Percentiles rank a stretch among this genome's conserved stretches.
Evolutionary conservation across 1,284 basidiomycete genomes (phyloP).

Genomic region (Cystobasidium slooffiae): DNA sequence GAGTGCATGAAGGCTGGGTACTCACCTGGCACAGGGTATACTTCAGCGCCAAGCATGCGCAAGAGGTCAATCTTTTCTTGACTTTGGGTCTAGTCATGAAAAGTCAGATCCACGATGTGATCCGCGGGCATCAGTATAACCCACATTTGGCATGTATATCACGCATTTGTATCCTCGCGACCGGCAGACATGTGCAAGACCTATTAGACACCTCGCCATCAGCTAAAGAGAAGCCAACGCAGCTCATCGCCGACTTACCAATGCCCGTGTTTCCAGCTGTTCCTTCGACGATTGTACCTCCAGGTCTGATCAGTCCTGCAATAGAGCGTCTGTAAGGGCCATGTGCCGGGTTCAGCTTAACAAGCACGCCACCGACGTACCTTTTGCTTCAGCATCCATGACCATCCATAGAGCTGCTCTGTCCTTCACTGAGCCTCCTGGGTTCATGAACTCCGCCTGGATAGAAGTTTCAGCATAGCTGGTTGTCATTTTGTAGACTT

Average conservation of each 20-base stretch:
- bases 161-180: conserved; percentile 94
- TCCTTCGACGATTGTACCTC: conserved; percentile 95
- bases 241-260: conserved; percentile 54
- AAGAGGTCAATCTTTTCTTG: conserved; percentile 98
- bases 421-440: conserved; percentile 99
- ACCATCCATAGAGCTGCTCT: conserved; percentile 91
- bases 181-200: conserved; percentile 70
- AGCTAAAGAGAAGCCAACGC: not conserved
- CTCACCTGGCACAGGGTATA: conserved; percentile 79
- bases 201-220: conserved; percentile 31
- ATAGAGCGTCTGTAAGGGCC: not conserved
- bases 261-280: conserved; percentile 99
- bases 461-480: not conserved
- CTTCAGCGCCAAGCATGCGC: conserved; percentile 95
- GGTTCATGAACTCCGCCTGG: conserved; percentile 95
- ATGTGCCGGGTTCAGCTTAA: not conserved
- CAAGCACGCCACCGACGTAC: conserved; percentile 53
- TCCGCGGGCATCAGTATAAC: conserved; percentile 41
- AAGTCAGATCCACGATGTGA: not conserved
- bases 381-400: conserved; percentile 83
- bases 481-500: not conserved
- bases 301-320: conserved; percentile 73
- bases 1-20: not conserved
- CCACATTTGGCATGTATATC: conserved; percentile 97
- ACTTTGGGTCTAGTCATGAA: conserved; percentile 63